Evolutionary conservation across 148 eudicot genomes (phyloP).

Genomic region (Limonium bicolor): DNA sequence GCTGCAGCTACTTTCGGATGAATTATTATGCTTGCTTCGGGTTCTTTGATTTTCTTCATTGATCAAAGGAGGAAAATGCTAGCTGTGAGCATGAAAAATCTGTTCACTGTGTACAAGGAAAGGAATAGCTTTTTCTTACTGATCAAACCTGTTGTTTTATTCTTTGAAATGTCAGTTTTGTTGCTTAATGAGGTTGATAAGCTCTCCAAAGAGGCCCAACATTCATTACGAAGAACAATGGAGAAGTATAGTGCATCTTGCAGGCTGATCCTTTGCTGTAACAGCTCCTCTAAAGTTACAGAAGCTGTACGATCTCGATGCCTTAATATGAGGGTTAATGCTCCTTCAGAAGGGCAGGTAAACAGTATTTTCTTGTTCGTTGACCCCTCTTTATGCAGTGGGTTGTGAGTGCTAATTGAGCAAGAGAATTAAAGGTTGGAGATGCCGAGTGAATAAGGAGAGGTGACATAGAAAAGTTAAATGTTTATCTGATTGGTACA

Average conservation of each 20-base stretch:
- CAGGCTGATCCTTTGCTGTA: slow-evolving; percentile 81
- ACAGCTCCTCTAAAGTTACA: slow-evolving; percentile 88
- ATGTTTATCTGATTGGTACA: no score
- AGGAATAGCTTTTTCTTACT: slow-evolving; percentile 1
- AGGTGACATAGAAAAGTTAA: no score
- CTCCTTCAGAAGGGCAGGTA: slow-evolving; percentile 81
- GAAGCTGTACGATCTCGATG: slow-evolving; percentile 98
- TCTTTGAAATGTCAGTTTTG: slow-evolving; percentile 31
- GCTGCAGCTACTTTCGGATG: no score
- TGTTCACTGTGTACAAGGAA: not conserved
- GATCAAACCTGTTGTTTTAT: slow-evolving; percentile 3
- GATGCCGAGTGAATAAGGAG: no score
- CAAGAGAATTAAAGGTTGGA: no score
- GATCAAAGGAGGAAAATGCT: no score
- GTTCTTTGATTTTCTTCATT: no score
- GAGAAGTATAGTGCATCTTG: slow-evolving; percentile 96
- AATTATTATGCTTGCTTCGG: no score
- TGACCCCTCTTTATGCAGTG: no score
- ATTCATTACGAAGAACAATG: slow-evolving; percentile 89
- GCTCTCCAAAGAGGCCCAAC: slow-evolving; percentile 96
- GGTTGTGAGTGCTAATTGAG: no score
- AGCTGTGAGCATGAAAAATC: not conserved
- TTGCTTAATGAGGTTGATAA: slow-evolving; percentile 98
- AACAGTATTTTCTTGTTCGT: no score
- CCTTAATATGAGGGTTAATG: slow-evolving; percentile 66